Percentiles rank a stretch among this genome's conserved stretches.
Conservation (phyloP, 768 basidiomycete genomes). For the Kwoniella pini region DNA sequence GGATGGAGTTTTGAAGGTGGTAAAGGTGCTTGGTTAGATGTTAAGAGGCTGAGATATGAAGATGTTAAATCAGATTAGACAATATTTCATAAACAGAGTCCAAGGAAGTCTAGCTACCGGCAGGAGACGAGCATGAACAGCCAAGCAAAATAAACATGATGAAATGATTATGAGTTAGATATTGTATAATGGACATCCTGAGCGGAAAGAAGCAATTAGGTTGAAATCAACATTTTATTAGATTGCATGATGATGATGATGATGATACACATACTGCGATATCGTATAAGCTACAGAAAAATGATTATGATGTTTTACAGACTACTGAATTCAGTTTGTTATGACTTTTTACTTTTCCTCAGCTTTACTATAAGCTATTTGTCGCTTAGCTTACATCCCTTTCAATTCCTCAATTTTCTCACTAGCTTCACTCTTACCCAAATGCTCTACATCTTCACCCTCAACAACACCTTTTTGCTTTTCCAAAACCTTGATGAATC, state of each 20-base stretch:
- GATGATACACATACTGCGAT: background rate
- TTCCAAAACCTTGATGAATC: slow-evolving; percentile 51
- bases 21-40: slow-evolving; percentile 50
- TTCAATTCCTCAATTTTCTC: slow-evolving; percentile 52
- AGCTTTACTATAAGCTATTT: too few species aligned
- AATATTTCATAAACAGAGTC: too few species aligned
- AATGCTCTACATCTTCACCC: slow-evolving; percentile 22
- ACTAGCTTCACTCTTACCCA: slow-evolving; percentile 52
- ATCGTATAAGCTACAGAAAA: slow-evolving; percentile 3
- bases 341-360: background rate
- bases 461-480: slow-evolving; percentile 46
- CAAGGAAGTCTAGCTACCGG: too few species aligned
- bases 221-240: slow-evolving; percentile 7
- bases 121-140: background rate
- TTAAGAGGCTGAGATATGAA: slow-evolving; percentile 48
- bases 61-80: too few species aligned
- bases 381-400: slow-evolving; percentile 16
- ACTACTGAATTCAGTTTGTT: background rate
- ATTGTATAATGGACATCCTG: too few species aligned
- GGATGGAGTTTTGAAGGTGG: slow-evolving; percentile 55
- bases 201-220: too few species aligned
- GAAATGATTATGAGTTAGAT: too few species aligned
- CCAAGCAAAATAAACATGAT: background rate
- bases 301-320: background rate
- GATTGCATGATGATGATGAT: slow-evolving; percentile 5